Base-by-base conservation (phyloP, 2,329 filamentous ascomycete species). In the Sclerotiophoma versabilis region DNA sequence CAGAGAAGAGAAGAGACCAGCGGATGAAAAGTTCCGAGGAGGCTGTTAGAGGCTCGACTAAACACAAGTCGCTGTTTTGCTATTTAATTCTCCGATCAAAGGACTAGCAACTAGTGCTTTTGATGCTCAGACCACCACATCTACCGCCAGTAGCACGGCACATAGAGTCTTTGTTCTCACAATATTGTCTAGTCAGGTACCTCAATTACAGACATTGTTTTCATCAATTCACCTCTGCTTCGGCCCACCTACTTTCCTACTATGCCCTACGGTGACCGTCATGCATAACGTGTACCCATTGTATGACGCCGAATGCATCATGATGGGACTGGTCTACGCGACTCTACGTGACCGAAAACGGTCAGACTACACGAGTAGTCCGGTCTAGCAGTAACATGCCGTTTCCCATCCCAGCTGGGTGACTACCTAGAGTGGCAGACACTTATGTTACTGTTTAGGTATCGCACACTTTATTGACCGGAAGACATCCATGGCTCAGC, bases 1-100 rank as follows among this genome's bases (percentile, higher is more conserved):
- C 27, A 43, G 45, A 39, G 46, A 43, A 43, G 38, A 43, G 29
- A 30, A 30, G 19, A 17, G 12, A 22, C 11, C 27, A 26, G 11
- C 29, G 27, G 45, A 41, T 45, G 23, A 39, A 45, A 41, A 54
- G 15, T 14, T 36, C 6, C 11, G 37, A 38, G 44, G 22, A 11
- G n/a, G 23, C 37, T 27, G 37, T 22, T 20, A 20, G 15, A 45
- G 44, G 27, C 44, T 39, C 39, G 19, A 44, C 32, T 48, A 44
- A 27, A 34, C 14, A 8, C 11, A 37, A 20, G 20, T 54, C 45
- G 51, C 45, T 44, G 27, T 49, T 54, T 49, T 54, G 14, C 51
- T 39, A 44, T 17, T 27, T 15, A 23, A 34, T 29, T 38, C 33
- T 39, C 33, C 33, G 51, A 39, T n/a, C 33, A 17, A 39, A 17